A percentile compares a stretch with the other conserved stretches of the same genome.
Conservation (phyloP, 345 rosid genomes). For the Eucalyptus brandiana region DNA sequence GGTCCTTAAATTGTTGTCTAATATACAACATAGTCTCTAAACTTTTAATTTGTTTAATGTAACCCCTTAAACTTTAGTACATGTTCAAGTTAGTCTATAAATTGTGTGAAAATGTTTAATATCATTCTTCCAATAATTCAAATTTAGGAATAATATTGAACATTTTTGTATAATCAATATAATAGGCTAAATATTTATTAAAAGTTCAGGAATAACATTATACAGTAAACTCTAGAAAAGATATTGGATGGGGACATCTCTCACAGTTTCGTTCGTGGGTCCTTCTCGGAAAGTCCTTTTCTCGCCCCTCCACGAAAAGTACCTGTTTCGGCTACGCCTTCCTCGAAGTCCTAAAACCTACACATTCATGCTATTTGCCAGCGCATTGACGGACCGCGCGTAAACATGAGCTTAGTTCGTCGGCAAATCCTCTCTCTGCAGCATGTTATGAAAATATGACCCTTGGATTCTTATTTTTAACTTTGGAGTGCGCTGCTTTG, state of each 20-base stretch:
- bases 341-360: not conserved
- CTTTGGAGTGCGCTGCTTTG: conserved; percentile 73
- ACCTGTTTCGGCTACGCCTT: not conserved
- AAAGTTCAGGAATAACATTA: too few species aligned
- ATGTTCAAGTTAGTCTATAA: too few species aligned
- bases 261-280: not conserved
- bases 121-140: too few species aligned
- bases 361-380: not conserved
- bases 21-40: fast-evolving
- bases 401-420: not conserved
- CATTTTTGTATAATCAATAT: too few species aligned
- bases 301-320: not conserved
- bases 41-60: too few species aligned
- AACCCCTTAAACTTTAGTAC: too few species aligned
- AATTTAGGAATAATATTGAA: too few species aligned
- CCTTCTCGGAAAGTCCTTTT: not conserved
- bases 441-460: not conserved
- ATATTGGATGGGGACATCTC: not conserved
- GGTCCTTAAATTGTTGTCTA: too few species aligned
- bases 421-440: not conserved
- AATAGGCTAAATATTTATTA: too few species aligned
- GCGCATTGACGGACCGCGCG: not conserved
- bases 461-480: not conserved
- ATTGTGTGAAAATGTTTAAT: too few species aligned
- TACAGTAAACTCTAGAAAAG: too few species aligned